Conservation (phyloP, 768 basidiomycete species). For the Amyloporia xantha region DNA sequence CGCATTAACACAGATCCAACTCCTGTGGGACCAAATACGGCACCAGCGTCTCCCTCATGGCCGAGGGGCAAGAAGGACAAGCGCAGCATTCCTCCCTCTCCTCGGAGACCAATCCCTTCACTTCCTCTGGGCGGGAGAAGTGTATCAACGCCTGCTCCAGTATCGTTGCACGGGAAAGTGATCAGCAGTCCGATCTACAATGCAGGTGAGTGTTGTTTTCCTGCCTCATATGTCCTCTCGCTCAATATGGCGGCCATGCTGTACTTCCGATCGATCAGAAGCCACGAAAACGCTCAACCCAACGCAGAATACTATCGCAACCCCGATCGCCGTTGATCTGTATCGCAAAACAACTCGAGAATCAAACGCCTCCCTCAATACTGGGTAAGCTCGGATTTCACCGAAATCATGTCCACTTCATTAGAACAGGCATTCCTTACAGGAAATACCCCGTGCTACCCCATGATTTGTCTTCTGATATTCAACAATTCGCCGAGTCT, state of each 20-base stretch:
- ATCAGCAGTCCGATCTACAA: constrained; percentile 70
- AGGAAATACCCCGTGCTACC: constrained; percentile 78
- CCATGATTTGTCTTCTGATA: constrained; percentile 73
- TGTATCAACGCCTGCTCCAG: constrained; percentile 10
- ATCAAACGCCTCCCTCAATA: constrained; percentile 44
- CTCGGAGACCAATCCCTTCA: constrained; percentile 7
- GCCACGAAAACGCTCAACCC: constrained; percentile 72
- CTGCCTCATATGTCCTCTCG: not conserved
- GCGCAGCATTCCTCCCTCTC: constrained; percentile 7
- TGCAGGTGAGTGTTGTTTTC: constrained; percentile 40
- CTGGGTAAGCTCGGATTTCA: constrained; percentile 46
- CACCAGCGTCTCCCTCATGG: constrained; percentile 11
- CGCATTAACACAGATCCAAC: constrained; percentile 14
- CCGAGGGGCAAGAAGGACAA: constrained; percentile 10
- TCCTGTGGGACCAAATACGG: constrained; percentile 5
- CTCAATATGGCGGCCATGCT: not conserved
- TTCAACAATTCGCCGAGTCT: constrained; percentile 80
- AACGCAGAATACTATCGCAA: constrained; percentile 53
- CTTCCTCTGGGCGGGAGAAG: constrained; percentile 11
- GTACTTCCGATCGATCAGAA: constrained; percentile 30
- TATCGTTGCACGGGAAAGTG: constrained; percentile 40
- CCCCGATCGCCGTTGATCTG: constrained; percentile 43
- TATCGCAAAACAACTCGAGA: constrained; percentile 15
- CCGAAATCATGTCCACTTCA: too few species aligned
- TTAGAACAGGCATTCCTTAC: too few species aligned